Evolutionary conservation across 2,329 filamentous ascomycete species (phyloP).

Genomic region (Cordyceps farinosa): DNA sequence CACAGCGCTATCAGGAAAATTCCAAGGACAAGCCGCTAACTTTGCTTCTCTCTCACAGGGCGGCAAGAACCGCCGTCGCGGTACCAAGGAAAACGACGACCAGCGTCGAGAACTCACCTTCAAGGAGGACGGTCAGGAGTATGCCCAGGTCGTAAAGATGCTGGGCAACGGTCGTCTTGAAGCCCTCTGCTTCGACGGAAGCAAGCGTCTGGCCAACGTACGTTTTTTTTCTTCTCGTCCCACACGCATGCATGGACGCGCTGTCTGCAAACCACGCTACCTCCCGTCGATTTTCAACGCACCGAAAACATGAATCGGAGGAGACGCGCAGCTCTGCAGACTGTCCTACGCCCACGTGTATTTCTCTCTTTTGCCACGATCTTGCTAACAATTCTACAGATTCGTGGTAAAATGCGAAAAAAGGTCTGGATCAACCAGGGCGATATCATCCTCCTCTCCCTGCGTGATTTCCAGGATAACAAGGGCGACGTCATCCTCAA

Average conservation of each 20-base stretch:
- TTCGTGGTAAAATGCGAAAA: conserved; percentile 93
- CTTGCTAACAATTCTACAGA: conserved; percentile 55
- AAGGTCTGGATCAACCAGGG: conserved; percentile 99
- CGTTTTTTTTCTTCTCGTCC: conserved; percentile 20
- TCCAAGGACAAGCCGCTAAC: conserved; percentile 21
- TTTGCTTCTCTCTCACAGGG: conserved; percentile 55
- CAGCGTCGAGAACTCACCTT: conserved; percentile 98
- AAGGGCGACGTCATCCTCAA: conserved; percentile 97
- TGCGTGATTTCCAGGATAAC: conserved; percentile 90
- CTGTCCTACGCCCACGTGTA: not conserved
- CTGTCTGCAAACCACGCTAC: not conserved
- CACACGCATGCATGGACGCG: not conserved
- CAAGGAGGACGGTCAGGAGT: conserved; percentile 92
- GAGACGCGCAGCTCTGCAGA: not conserved
- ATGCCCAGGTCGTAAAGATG: conserved; percentile 70
- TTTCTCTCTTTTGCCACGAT: too few species aligned
- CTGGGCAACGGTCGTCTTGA: conserved; percentile 91
- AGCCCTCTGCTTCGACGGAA: conserved; percentile 89
- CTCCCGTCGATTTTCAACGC: not conserved
- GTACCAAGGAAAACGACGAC: conserved; percentile 99
- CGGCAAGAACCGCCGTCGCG: conserved; percentile 96
- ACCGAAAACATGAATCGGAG: not conserved
- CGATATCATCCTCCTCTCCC: conserved; percentile 84
- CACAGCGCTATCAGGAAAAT: conserved; percentile 3
- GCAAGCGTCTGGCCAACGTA: conserved; percentile 41